phyloP scores from a whole-genome alignment of 1,139 yeast genomes.

The Taphrina flavorubra region DNA sequence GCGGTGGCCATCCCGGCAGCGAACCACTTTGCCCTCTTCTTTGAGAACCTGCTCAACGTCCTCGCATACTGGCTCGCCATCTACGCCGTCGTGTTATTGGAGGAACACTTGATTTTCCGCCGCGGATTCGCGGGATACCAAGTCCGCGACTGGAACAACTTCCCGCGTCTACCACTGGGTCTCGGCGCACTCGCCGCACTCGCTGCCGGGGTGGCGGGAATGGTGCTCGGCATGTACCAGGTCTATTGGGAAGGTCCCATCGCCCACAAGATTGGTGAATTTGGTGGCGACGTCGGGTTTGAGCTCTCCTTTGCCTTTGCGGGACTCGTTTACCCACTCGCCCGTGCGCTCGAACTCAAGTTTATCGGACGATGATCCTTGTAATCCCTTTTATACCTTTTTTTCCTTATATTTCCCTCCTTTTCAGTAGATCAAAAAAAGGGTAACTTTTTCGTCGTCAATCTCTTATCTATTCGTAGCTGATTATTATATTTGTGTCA shows the following conservation, averaged over 20 bases:
- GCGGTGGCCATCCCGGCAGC: constrained; percentile 90
- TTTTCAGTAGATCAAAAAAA: no score
- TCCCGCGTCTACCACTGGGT: constrained; percentile 70
- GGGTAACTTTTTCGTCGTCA: not conserved
- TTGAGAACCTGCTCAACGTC: constrained; percentile 85
- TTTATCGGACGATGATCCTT: constrained; percentile 38
- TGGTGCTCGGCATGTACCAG: constrained; percentile 84
- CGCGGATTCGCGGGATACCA: constrained; percentile 67
- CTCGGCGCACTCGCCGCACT: constrained; percentile 77
- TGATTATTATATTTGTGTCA: not conserved
- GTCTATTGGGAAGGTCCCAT: constrained; percentile 79
- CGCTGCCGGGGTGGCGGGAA: constrained; percentile 84
- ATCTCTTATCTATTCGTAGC: not conserved
- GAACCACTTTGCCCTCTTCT: constrained; percentile 70
- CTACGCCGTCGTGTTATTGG: constrained; percentile 70
- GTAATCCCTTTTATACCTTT: no score
- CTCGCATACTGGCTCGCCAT: constrained; percentile 91
- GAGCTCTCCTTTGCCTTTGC: constrained; percentile 77
- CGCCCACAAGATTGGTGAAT: constrained; percentile 64
- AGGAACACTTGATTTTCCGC: constrained; percentile 82
- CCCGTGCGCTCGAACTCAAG: constrained; percentile 66
- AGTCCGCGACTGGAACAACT: constrained; percentile 65
- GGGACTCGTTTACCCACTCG: constrained; percentile 64
- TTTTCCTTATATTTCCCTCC: no score
- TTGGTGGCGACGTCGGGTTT: constrained; percentile 87